These are phyloP conservation scores for Kingdonia uniflora DNA, from an alignment of 164 flowering plant genomes.

Conservation along the genomic window DNA sequence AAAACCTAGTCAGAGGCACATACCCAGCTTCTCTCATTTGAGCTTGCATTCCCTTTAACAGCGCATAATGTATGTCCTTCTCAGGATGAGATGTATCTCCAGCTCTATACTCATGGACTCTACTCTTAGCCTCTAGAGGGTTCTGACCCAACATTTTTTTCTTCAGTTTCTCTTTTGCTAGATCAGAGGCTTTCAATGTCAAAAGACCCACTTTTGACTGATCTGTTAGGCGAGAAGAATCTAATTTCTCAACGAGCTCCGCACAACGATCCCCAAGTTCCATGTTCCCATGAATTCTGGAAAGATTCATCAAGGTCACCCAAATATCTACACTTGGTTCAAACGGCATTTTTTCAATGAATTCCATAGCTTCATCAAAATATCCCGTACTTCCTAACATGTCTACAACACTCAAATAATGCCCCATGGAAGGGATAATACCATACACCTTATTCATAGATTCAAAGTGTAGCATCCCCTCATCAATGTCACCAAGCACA, in stretches of 20 bases:
- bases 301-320: slow-evolving; percentile 58
- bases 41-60: slow-evolving; percentile 30
- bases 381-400: slow-evolving; percentile 61
- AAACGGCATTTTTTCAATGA: slow-evolving; percentile 54
- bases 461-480: slow-evolving; percentile 68
- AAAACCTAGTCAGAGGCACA: slow-evolving; percentile 44
- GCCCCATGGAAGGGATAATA: slow-evolving; percentile 54
- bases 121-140: slow-evolving; percentile 26
- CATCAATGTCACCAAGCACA: slow-evolving; percentile 39
- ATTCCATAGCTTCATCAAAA: slow-evolving; percentile 63
- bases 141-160: slow-evolving; percentile 24
- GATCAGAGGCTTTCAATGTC: slow-evolving; percentile 34
- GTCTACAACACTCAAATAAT: slow-evolving; percentile 52
- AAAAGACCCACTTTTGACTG: slow-evolving; percentile 47
- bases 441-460: slow-evolving; percentile 51
- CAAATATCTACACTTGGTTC: slow-evolving; percentile 55
- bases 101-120: slow-evolving; percentile 48
- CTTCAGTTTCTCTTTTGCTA: slow-evolving; percentile 37
- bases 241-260: slow-evolving; percentile 38
- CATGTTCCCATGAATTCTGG: slow-evolving; percentile 47
- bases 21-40: slow-evolving; percentile 68
- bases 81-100: slow-evolving; percentile 68
- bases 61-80: slow-evolving; percentile 33
- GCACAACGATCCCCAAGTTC: slow-evolving; percentile 66
- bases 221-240: slow-evolving; percentile 42